These are phyloP conservation scores for Jatropha multifida DNA, from an alignment of 441 rosid species.

Conservation along the genomic window DNA sequence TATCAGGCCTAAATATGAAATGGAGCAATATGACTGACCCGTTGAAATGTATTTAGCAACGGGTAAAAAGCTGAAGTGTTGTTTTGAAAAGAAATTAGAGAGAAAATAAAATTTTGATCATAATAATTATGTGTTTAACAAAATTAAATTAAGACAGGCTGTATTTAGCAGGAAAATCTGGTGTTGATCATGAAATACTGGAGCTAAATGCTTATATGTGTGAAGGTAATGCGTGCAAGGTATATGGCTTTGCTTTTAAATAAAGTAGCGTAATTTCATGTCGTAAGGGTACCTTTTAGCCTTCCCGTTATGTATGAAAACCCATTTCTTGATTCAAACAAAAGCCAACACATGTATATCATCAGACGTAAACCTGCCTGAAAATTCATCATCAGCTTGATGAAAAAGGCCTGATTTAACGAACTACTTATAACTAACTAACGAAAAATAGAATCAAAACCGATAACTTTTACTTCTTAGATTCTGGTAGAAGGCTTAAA, in stretches of 20 bases:
- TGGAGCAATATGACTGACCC: no score
- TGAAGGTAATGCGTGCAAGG: constrained; percentile 37
- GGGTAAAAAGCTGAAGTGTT: no score
- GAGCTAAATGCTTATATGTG: background rate
- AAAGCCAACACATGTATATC: no score
- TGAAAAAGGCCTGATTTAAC: background rate
- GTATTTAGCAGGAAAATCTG: no score
- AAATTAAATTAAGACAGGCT: background rate
- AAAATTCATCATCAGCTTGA: no score
- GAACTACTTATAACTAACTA: background rate
- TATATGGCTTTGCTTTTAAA: constrained; percentile 8
- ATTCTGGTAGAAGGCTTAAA: background rate
- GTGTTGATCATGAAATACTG: background rate
- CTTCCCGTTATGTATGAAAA: no score
- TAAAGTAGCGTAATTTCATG: constrained; percentile 15
- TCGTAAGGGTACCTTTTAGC: constrained; percentile 5
- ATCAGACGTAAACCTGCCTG: no score
- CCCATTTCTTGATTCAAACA: background rate
- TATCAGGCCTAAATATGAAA: no score
- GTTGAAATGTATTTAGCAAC: no score
- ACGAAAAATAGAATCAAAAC: background rate
- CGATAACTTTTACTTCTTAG: background rate
- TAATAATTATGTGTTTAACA: background rate
- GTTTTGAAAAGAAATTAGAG: no score
- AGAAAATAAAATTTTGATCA: no score